Percentiles rank a stretch among this genome's conserved stretches.
These are phyloP conservation scores for Trametes gibbosa DNA, from an alignment of 768 basidiomycete species.

Conservation along the genomic window DNA sequence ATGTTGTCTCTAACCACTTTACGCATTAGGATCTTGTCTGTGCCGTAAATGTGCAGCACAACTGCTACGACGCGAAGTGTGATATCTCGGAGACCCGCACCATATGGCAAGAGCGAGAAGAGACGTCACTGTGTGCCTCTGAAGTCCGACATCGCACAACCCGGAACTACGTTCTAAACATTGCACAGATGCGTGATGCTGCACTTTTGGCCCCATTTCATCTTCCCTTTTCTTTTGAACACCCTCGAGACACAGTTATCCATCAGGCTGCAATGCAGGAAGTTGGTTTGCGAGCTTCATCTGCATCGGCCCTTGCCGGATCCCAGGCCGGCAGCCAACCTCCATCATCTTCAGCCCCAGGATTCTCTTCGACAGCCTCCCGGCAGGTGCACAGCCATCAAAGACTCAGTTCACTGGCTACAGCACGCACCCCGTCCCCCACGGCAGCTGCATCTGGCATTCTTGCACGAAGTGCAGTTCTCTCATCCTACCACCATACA, in stretches of 20 bases:
- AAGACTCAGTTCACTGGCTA: no score
- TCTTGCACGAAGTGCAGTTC: no score
- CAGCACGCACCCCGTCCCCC: no score
- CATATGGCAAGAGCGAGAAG: not conserved
- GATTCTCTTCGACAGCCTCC: no score
- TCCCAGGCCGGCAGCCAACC: no score
- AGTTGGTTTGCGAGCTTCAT: not conserved
- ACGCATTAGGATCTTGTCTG: not conserved
- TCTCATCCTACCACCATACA: no score
- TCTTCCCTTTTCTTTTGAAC: not conserved
- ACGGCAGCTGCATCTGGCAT: no score
- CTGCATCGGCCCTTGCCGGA: no score
- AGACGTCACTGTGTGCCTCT: not conserved
- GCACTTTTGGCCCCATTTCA: not conserved
- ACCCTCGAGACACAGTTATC: not conserved
- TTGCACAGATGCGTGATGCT: not conserved
- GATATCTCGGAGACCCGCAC: not conserved
- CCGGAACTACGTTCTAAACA: not conserved
- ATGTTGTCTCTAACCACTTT: no score
- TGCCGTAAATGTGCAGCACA: not conserved
- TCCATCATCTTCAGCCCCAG: no score
- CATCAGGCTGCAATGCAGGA: not conserved
- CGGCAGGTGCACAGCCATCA: no score
- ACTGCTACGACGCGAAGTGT: not conserved
- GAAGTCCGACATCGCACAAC: not conserved